phyloP scores from a whole-genome alignment of 768 basidiomycete species.

The Tephrocybe sp. region DNA sequence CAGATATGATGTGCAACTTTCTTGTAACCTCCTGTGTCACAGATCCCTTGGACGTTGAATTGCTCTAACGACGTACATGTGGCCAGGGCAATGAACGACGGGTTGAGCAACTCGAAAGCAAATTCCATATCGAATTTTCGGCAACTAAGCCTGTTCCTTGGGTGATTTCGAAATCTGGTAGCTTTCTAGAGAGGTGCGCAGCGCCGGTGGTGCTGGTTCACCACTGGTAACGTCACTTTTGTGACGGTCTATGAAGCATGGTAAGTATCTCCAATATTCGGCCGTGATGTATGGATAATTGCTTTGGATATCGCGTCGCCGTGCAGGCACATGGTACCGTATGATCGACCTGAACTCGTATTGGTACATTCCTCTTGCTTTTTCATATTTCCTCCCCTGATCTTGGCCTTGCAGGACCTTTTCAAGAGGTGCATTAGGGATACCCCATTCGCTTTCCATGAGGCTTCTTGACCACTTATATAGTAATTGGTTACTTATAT shows the following conservation, averaged over 20 bases:
- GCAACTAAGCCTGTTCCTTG: conserved; percentile 49
- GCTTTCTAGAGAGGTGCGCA: conserved; percentile 65
- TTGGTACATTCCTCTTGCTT: conserved; percentile 45
- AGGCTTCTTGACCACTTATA: background rate
- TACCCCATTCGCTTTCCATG: conserved; percentile 35
- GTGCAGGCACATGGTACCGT: conserved; percentile 85
- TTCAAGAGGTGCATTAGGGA: conserved; percentile 58
- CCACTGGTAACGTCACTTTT: conserved; percentile 84
- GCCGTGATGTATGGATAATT: background rate
- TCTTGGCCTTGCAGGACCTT: conserved; percentile 41
- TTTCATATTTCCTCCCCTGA: background rate
- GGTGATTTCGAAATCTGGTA: conserved; percentile 49
- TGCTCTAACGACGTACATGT: background rate
- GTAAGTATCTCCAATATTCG: conserved; percentile 37
- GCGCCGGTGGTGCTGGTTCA: conserved; percentile 60
- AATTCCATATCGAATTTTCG: conserved; percentile 61
- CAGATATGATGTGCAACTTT: conserved; percentile 88
- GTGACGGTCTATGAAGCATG: conserved; percentile 79
- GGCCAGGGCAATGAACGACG: conserved; percentile 73
- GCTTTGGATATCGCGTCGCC: conserved; percentile 6
- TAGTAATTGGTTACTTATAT: background rate
- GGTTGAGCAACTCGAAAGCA: conserved; percentile 60
- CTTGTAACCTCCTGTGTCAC: conserved; percentile 39
- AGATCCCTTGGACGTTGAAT: background rate
- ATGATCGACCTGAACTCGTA: conserved; percentile 85